Percentiles rank a stretch among this genome's conserved stretches.
Evolutionary conservation across 1,139 yeast species (phyloP).

Genomic region (Diutina siamensis): DNA sequence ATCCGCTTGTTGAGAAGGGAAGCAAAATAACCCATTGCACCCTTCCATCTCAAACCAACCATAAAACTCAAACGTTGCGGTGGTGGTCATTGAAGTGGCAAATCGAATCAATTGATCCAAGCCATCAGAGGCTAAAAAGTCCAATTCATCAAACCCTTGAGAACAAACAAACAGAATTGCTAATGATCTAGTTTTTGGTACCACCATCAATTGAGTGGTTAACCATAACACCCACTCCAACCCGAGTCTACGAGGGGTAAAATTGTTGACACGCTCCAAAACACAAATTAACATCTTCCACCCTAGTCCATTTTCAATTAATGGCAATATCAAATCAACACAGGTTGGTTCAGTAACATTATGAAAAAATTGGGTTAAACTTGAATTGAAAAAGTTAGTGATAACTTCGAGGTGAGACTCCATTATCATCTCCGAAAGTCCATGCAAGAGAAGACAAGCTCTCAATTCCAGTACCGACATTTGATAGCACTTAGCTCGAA

Average conservation of each 20-base stretch:
- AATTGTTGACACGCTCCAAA: conserved; percentile 1
- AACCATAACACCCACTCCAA: neutral
- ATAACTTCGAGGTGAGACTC: neutral
- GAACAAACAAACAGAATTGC: neutral
- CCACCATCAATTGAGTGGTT: neutral
- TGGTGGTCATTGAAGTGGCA: neutral
- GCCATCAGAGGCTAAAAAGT: neutral
- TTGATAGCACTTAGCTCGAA: neutral
- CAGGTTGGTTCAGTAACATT: neutral
- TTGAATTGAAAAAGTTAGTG: neutral
- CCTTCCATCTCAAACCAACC: neutral
- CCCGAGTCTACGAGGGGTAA: neutral
- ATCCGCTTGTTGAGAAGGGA: neutral
- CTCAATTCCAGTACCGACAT: neutral
- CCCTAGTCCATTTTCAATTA: neutral
- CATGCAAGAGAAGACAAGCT: neutral
- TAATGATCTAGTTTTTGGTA: neutral
- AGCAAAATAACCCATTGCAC: neutral
- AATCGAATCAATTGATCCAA: neutral
- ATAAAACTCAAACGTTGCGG: neutral
- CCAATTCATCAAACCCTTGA: neutral
- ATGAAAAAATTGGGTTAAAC: neutral
- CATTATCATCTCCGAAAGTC: neutral
- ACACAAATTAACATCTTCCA: neutral
- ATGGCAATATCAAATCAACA: neutral